Base-by-base conservation (phyloP, 2,329 filamentous ascomycete species). In the Neocatenulostroma microsporum region DNA sequence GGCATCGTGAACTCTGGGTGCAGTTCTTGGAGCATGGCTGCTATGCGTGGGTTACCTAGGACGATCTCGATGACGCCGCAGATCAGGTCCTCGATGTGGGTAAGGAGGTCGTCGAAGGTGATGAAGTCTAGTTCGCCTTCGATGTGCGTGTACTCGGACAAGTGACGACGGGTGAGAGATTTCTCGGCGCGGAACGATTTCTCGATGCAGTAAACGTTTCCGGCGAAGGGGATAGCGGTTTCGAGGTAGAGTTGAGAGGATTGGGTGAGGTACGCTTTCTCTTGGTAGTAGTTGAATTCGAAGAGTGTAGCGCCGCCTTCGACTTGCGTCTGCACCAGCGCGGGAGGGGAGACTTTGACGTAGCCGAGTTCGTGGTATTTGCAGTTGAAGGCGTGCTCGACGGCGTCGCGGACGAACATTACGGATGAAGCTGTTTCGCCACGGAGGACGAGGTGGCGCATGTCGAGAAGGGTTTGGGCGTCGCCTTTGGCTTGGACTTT, bases 141-240 rank as follows among this genome's bases (percentile, higher is more conserved):
- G 50, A 98, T 76, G 68, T 98, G 91, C 1, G 88, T 94, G 70
- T 95, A 98, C 66, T 98, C 91, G 31, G 86, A 84, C 54, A 98
- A 68, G 62, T 98, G 91, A 56, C 91, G 84, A 44, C 91, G 83
- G 33, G 91, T 98, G 40, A 96, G 72, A 5, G 82, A 89, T 68
- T 95, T 95, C 66, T 98, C 91, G 11, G 91, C 91, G 44, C 91
- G 88, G 80, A 98, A 98, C 2, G 89, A 96, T 63, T 94, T 94
- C 64, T 94, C 88, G 55, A 98, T 89, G 61, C 89, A 96, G 75
- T 93, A 98, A 36, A 95, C 87, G 60, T 95, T 85, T 51, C 91
- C 91, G 54, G 96, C 73, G 34, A 82, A 85, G 9, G 89, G 86
- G 21, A 98, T 70, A 48, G 82, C 86, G 21, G 91, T 98, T 72